A percentile compares a stretch with the other conserved stretches of the same genome.
phyloP scores from a whole-genome alignment of 306 rosid genomes.

The Medicago lupulina region DNA sequence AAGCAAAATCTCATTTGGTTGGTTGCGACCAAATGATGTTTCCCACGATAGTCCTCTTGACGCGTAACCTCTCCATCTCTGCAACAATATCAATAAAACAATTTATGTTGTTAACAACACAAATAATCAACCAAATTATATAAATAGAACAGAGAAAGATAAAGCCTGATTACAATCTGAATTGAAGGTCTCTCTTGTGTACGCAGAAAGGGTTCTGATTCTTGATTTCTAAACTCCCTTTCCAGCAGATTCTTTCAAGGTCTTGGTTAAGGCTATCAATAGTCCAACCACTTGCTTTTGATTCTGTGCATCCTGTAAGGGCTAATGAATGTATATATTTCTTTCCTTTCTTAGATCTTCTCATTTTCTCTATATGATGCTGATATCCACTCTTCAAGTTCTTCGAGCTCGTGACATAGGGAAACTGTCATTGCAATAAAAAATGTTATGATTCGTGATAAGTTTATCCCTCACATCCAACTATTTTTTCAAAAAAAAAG shows the following conservation, averaged over 20 bases:
- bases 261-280: conserved; percentile 55
- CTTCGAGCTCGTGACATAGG: conserved; percentile 47
- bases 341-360: conserved; percentile 43
- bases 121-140: conserved; percentile 30
- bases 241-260: conserved; percentile 80
- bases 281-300: conserved; percentile 78
- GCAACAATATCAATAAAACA: conserved; percentile 29
- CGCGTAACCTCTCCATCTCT: conserved; percentile 58
- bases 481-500: background rate
- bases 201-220: conserved; percentile 65
- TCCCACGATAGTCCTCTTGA: conserved; percentile 61
- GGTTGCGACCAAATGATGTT: conserved; percentile 64
- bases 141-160: conserved; percentile 35
- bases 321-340: conserved; percentile 50
- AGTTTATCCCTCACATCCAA: conserved; percentile 28
- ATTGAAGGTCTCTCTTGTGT: conserved; percentile 63
- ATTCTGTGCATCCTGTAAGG: conserved; percentile 66
- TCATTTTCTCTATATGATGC: conserved; percentile 37
- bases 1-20: conserved; percentile 60
- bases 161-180: conserved; percentile 59
- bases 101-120: conserved; percentile 21
- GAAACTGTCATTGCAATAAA: conserved; percentile 68
- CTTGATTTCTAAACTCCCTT: conserved; percentile 45
- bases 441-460: conserved; percentile 2
- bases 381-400: conserved; percentile 37